A percentile compares a stretch with the other conserved stretches of the same genome.
Evolutionary conservation across 2,329 filamentous ascomycete genomes (phyloP).

Genomic region (Talaromyces sp.): DNA sequence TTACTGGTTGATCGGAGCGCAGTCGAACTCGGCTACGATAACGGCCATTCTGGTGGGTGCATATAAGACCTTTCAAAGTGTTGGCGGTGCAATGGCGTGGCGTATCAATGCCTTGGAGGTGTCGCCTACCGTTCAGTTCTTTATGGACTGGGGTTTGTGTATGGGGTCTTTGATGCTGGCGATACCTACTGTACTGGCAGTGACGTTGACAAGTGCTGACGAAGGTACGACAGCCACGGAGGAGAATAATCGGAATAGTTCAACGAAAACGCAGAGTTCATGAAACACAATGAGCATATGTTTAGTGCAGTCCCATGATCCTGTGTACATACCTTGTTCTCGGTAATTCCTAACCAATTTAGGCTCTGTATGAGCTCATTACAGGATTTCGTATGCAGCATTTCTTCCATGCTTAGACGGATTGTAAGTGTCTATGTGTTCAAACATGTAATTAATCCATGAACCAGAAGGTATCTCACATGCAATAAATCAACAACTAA

Average conservation of each 20-base stretch:
- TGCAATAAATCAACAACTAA: not conserved
- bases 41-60: conserved; percentile 45
- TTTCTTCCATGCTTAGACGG: not conserved
- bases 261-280: not conserved
- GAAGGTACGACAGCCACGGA: not conserved
- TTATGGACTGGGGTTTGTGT: conserved; percentile 10
- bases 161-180: conserved; percentile 10
- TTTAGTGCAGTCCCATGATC: not conserved
- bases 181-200: conserved; percentile 10
- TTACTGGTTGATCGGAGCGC: conserved; percentile 54
- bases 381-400: too few species aligned
- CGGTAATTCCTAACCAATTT: not conserved
- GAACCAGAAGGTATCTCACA: not conserved
- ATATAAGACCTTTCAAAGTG: conserved; percentile 45
- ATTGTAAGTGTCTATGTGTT: not conserved
- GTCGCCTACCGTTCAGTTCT: conserved; percentile 5
- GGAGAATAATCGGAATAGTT: not conserved
- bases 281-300: not conserved
- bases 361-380: not conserved
- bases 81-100: conserved; percentile 46
- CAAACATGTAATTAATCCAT: not conserved
- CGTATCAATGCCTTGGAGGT: conserved; percentile 10
- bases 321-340: not conserved
- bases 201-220: conserved; percentile 10
- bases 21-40: conserved; percentile 39